Evolutionary conservation across 306 rosid species (phyloP).

Genomic region (Chamaecrista fasciculata): DNA sequence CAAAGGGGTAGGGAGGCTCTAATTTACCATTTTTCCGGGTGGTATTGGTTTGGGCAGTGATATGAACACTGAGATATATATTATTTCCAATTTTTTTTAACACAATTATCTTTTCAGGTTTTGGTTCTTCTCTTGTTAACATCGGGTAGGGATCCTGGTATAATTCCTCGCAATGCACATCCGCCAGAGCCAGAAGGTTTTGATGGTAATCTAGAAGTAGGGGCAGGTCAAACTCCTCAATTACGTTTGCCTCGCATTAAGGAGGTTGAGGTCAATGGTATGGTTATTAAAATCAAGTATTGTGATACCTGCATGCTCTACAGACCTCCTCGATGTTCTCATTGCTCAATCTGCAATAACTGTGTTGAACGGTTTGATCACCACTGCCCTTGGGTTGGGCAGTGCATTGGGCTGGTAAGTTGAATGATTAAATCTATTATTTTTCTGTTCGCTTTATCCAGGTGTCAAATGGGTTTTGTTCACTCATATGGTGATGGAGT

Average conservation of each 20-base stretch:
- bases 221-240: slow-evolving; percentile 91
- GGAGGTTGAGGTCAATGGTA: slow-evolving; percentile 90
- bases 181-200: slow-evolving; percentile 97
- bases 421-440: slow-evolving; percentile 15
- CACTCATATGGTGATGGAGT: not conserved
- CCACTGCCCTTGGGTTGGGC: slow-evolving; percentile 99
- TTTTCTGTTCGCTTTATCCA: not conserved
- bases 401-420: slow-evolving; percentile 95
- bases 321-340: slow-evolving; percentile 99
- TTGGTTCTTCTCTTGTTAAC: slow-evolving; percentile 84
- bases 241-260: slow-evolving; percentile 82
- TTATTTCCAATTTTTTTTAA: slow-evolving; percentile 4
- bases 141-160: slow-evolving; percentile 99
- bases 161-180: slow-evolving; percentile 89
- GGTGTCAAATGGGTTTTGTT: not conserved
- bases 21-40: slow-evolving; percentile 3
- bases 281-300: slow-evolving; percentile 72
- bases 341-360: slow-evolving; percentile 97
- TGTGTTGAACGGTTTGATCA: slow-evolving; percentile 96
- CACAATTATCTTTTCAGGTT: slow-evolving; percentile 46
- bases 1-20: not conserved
- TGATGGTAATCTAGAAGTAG: slow-evolving; percentile 64
- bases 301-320: slow-evolving; percentile 99
- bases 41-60: not conserved
- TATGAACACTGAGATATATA: not conserved